Conservation (phyloP, 2,329 filamentous ascomycete species). For the Periconia sp. region DNA sequence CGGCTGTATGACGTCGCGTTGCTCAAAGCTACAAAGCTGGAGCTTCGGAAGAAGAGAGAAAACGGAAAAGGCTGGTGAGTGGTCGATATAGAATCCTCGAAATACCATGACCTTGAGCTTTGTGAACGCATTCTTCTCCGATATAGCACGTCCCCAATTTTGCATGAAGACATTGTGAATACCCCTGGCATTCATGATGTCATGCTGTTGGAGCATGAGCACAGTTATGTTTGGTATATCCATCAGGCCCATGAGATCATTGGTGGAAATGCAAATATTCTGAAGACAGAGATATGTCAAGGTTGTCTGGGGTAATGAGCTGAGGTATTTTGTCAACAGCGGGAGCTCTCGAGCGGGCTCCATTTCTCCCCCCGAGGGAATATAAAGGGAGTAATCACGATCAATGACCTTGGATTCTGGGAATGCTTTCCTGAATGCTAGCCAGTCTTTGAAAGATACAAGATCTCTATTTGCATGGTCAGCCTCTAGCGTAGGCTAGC, state of each 20-base stretch:
- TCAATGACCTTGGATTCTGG: constrained; percentile 17
- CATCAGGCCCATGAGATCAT: constrained; percentile 17
- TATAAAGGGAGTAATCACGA: constrained; percentile 12
- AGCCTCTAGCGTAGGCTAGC: background rate
- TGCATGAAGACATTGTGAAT: constrained; percentile 11
- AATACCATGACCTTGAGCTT: constrained; percentile 19
- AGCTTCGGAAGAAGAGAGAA: constrained; percentile 18
- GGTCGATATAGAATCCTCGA: constrained; percentile 8
- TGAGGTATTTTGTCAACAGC: constrained; percentile 15
- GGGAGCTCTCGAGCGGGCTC: constrained; percentile 8
- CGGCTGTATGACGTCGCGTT: too few relatives aligned
- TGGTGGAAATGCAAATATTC: constrained; percentile 7
- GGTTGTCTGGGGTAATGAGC: constrained; percentile 11
- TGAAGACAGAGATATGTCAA: constrained; percentile 23
- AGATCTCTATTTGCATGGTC: constrained; percentile 10
- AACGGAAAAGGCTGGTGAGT: constrained; percentile 5
- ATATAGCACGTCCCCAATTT: constrained; percentile 21
- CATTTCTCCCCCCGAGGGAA: background rate
- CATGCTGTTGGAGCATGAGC: constrained; percentile 15
- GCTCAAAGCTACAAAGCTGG: constrained; percentile 13
- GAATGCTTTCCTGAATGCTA: constrained; percentile 18
- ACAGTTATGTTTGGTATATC: constrained; percentile 20
- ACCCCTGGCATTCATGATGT: background rate
- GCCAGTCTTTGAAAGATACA: constrained; percentile 19
- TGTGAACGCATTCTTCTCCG: constrained; percentile 18